Conservation (phyloP, 2,329 filamentous ascomycete genomes). For the Chaetoscypha palmicola region DNA sequence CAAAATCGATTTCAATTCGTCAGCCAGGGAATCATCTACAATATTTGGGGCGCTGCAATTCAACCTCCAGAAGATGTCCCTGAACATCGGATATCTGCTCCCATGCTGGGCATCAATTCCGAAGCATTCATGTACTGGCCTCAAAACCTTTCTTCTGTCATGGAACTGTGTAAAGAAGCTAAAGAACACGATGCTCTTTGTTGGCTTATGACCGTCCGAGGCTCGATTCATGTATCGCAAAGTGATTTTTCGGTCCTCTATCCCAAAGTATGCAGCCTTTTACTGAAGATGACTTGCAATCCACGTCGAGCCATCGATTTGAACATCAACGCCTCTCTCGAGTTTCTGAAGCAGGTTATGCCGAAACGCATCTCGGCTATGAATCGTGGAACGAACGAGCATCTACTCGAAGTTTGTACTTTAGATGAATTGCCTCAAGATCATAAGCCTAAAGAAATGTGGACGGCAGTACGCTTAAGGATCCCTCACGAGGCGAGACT, state of each 20-base stretch:
- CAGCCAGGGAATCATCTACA: constrained; percentile 58
- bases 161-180: constrained; percentile 49
- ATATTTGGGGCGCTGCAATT: constrained; percentile 53
- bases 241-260: constrained; percentile 62
- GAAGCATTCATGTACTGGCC: constrained; percentile 68
- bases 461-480: constrained; percentile 48
- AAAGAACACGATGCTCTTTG: constrained; percentile 38
- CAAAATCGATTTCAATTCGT: constrained; percentile 48
- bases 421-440: constrained; percentile 42
- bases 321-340: constrained; percentile 54
- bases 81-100: constrained; percentile 40
- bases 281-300: constrained; percentile 58
- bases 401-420: constrained; percentile 37
- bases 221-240: constrained; percentile 59
- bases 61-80: constrained; percentile 37
- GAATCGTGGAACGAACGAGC: constrained; percentile 47
- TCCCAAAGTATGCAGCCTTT: constrained; percentile 47
- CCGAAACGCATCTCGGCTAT: constrained; percentile 41
- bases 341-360: constrained; percentile 51
- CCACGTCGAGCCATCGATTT: constrained; percentile 55
- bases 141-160: constrained; percentile 52
- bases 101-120: constrained; percentile 56
- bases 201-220: constrained; percentile 47
- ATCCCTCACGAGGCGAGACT: constrained; percentile 51
- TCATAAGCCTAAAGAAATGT: constrained; percentile 50